phyloP scores from a whole-genome alignment of 495 filamentous ascomycete genomes.

The Hypoxylon cercidicola region DNA sequence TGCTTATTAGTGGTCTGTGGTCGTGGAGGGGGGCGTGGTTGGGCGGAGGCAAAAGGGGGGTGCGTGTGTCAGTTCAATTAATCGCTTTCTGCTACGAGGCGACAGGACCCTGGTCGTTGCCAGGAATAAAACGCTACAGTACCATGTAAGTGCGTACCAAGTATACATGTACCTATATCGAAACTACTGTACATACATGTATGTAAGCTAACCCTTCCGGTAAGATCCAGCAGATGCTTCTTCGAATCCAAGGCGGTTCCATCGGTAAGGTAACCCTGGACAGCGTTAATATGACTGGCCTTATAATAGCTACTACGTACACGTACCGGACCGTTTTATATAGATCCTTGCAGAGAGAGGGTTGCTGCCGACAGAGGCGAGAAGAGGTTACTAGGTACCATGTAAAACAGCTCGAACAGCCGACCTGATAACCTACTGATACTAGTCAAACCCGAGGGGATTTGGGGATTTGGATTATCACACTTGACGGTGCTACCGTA shows the following conservation, averaged over 20 bases:
- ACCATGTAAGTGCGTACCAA: neutral
- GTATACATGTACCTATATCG: constrained; percentile 4
- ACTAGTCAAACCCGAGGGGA: constrained; percentile 35
- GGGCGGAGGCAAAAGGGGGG: constrained; percentile 29
- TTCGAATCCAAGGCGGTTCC: constrained; percentile 49
- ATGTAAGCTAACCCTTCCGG: constrained; percentile 42
- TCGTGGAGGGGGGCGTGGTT: constrained; percentile 22
- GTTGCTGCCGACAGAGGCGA: constrained; percentile 31
- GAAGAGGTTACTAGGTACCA: constrained; percentile 2
- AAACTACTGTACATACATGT: neutral
- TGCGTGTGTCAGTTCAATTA: constrained; percentile 34
- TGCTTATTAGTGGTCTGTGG: constrained; percentile 23
- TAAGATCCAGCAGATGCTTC: constrained; percentile 45
- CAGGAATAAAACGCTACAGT: constrained; percentile 9
- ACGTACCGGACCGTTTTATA: constrained; percentile 27
- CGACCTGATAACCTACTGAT: constrained; percentile 7
- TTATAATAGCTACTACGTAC: constrained; percentile 31
- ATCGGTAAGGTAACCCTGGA: constrained; percentile 48
- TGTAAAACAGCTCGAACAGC: neutral
- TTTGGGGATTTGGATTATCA: constrained; percentile 30
- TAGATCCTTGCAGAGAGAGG: constrained; percentile 28
- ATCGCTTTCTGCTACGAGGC: constrained; percentile 29
- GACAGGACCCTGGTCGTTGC: constrained; percentile 17
- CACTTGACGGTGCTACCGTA: constrained; percentile 2
- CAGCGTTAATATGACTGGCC: constrained; percentile 36